Conservation (phyloP, 2,329 filamentous ascomycete species). For the Pleomassaria siparia region DNA sequence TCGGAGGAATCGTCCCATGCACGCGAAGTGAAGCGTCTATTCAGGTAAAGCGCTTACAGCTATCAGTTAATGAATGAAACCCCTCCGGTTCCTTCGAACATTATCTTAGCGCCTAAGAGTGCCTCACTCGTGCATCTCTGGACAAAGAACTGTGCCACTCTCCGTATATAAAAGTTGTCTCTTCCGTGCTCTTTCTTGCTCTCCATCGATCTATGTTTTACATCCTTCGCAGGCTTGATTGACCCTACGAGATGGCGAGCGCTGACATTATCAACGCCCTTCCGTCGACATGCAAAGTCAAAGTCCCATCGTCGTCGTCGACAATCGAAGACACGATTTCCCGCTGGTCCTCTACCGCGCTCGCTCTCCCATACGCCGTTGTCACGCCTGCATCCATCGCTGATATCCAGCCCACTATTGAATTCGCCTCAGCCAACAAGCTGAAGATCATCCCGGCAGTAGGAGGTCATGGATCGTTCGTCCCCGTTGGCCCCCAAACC, state of each 20-base stretch:
- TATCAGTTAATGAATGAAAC: too few species aligned
- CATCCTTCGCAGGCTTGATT: too few species aligned
- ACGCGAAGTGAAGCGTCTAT: neutral
- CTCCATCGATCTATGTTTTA: too few species aligned
- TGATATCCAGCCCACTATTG: slow-evolving; percentile 31
- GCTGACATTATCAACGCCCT: neutral
- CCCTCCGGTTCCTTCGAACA: too few species aligned
- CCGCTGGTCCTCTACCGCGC: slow-evolving; percentile 36
- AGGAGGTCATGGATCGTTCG: slow-evolving; percentile 37
- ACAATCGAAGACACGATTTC: slow-evolving; percentile 7
- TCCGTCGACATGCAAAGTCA: slow-evolving; percentile 5
- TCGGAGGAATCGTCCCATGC: too few species aligned
- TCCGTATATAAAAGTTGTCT: too few species aligned
- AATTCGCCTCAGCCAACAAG: slow-evolving; percentile 26
- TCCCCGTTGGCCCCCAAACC: slow-evolving; percentile 27
- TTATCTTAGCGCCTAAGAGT: too few species aligned
- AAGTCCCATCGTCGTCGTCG: slow-evolving; percentile 1
- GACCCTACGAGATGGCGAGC: neutral
- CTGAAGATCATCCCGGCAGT: slow-evolving; percentile 31
- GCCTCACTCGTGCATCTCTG: too few species aligned
- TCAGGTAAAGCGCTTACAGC: neutral
- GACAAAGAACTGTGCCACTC: too few species aligned
- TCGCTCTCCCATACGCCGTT: slow-evolving; percentile 29
- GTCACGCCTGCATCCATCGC: slow-evolving; percentile 28
- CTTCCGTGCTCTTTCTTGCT: too few species aligned